Evolutionary conservation across 2,329 filamentous ascomycete genomes (phyloP).

Genomic region (Elsinoe australis): DNA sequence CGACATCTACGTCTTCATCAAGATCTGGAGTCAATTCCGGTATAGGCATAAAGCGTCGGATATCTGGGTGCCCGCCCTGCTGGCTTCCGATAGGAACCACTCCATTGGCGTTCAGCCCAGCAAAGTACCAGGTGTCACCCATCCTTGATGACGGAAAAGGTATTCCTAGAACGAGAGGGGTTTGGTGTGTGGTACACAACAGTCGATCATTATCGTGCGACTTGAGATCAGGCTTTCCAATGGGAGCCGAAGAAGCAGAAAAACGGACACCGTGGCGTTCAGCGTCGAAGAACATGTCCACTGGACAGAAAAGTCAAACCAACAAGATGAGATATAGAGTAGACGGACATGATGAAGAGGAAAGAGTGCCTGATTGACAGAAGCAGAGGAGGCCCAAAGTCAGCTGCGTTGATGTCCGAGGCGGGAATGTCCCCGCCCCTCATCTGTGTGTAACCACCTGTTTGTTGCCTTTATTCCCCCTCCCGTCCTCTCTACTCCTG

Average conservation of each 20-base stretch:
- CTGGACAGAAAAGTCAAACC: background rate
- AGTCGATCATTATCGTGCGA: background rate
- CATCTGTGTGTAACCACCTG: background rate
- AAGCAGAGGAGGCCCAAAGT: too few species aligned
- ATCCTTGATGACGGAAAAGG: background rate
- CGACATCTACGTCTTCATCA: slow-evolving; percentile 18
- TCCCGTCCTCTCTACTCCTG: too few species aligned
- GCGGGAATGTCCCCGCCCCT: background rate
- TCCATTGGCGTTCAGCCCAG: slow-evolving; percentile 13
- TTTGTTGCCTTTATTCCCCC: too few species aligned
- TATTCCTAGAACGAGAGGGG: slow-evolving; percentile 1
- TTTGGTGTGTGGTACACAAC: background rate
- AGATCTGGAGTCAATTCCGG: background rate
- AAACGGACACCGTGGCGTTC: background rate
- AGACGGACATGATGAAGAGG: slow-evolving; percentile 1
- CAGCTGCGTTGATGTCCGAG: too few species aligned
- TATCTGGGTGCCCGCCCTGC: background rate
- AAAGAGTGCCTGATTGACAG: background rate
- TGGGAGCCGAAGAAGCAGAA: background rate
- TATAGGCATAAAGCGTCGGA: slow-evolving; percentile 13
- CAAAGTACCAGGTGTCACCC: slow-evolving; percentile 14
- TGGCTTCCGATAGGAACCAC: background rate
- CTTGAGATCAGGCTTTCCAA: slow-evolving; percentile 1
- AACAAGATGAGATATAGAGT: background rate
- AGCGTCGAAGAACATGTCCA: slow-evolving; percentile 9